Base-by-base conservation (phyloP, 345 rosid genomes). In the Jatropha curcas region DNA sequence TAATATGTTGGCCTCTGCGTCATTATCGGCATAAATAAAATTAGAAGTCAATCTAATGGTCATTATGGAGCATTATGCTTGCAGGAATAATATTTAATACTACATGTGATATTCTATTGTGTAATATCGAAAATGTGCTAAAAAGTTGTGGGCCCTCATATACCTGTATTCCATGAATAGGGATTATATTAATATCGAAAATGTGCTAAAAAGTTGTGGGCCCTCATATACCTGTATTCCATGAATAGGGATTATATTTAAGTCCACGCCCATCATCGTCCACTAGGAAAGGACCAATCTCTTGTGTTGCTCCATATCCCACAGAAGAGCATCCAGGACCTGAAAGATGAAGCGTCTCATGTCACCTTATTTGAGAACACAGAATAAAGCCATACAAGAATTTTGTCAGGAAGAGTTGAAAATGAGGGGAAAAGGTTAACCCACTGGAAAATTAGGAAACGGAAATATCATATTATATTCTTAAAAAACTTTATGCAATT, bases 301-400 rank as follows among this genome's bases (percentile, higher is more conserved):
- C 98, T 85, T 94, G 97, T 68, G 92, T 89, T 79, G 97, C 98
- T 68, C 98, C 98, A 70, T 94, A 90, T 74, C 95, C 97, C 81
- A 94, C 90, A 68, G 97, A 94, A 73, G 98, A 94, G 84, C 98
- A 94, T 60, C 97, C 97, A 73, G 98, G 97, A 60, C 98, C 97
- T 94, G 86, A 58, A 85, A 75, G 84, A 83, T 65, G 55, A 41
- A 76, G 80, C 77, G 71, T 69, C 81, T 81, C n/a, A n/a, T 86
- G 84, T 86, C 84, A 80, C 81, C 83, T 74, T 65, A 65, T 41
- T 34, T 73, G 69, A 82, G 71, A 74, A 73, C 86, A 82, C 45
- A 59, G 57, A 72, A 61, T 60, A 48, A 71, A 27, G 8, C 20
- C 39, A 41, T 60, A 71, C n/a, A 65, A 28, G 27, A 65, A 71